A percentile compares a stretch with the other conserved stretches of the same genome.
These are phyloP conservation scores for Zygosaccharomyces siamensis DNA, from an alignment of 805 yeast species.

Conservation along the genomic window DNA sequence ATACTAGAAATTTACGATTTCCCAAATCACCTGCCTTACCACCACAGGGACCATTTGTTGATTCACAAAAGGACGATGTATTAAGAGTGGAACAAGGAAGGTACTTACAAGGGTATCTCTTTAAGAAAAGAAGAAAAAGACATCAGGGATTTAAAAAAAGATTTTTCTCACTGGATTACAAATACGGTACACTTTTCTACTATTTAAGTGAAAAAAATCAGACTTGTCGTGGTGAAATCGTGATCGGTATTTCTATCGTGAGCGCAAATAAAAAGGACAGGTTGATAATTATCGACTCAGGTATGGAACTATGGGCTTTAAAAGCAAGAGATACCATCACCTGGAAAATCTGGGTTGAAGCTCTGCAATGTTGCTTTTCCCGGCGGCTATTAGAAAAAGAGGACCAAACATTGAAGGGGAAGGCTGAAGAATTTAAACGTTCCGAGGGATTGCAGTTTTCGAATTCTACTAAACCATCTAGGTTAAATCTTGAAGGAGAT, in stretches of 20 bases:
- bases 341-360: slow-evolving; percentile 79
- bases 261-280: slow-evolving; percentile 65
- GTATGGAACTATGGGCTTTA: slow-evolving; percentile 89
- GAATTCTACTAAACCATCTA: not conserved
- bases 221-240: slow-evolving; percentile 83
- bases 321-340: slow-evolving; percentile 61
- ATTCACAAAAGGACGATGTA: slow-evolving; percentile 20
- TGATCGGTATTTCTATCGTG: slow-evolving; percentile 73
- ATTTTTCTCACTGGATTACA: slow-evolving; percentile 76
- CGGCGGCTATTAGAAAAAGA: slow-evolving; percentile 7
- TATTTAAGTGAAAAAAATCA: slow-evolving; percentile 66
- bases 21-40: slow-evolving; percentile 17
- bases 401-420: slow-evolving; percentile 2
- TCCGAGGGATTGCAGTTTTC: not conserved
- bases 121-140: slow-evolving; percentile 78
- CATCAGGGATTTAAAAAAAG: slow-evolving; percentile 83
- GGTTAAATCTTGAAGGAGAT: not conserved
- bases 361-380: slow-evolving; percentile 48
- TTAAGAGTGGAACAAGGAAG: slow-evolving; percentile 47
- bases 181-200: slow-evolving; percentile 78
- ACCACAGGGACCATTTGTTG: slow-evolving; percentile 14
- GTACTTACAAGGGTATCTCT: slow-evolving; percentile 68
- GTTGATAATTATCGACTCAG: slow-evolving; percentile 83
- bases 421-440: not conserved
- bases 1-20: slow-evolving; percentile 14